These are phyloP conservation scores for Dendrostoma leiphaemia DNA, from an alignment of 2,329 filamentous ascomycete genomes.

Conservation along the genomic window DNA sequence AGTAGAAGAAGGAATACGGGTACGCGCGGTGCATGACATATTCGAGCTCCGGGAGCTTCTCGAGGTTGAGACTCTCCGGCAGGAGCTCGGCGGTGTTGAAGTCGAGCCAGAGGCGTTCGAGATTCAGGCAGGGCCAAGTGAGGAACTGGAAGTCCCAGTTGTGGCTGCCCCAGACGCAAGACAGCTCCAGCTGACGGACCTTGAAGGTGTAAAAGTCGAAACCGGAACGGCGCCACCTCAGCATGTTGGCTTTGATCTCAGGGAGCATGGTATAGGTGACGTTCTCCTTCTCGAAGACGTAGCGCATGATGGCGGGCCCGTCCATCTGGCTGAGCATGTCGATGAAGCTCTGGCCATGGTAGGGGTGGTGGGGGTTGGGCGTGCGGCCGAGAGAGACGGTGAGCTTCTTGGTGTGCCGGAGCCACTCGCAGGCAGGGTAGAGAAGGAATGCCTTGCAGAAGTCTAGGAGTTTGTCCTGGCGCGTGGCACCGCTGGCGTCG, in stretches of 20 bases:
- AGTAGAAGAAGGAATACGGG: background rate
- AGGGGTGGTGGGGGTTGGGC: background rate
- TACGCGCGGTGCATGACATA: slow-evolving; percentile 13
- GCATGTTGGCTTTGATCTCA: background rate
- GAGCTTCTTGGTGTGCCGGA: slow-evolving; percentile 8
- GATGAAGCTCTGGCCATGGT: slow-evolving; percentile 10
- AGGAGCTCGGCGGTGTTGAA: slow-evolving; percentile 3
- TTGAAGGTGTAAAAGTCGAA: slow-evolving; percentile 5
- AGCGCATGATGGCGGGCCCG: slow-evolving; percentile 8
- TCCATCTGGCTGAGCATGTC: background rate
- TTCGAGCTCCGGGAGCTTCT: background rate
- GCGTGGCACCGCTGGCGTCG: slow-evolving; percentile 4
- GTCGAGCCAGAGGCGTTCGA: slow-evolving; percentile 16
- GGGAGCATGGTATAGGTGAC: slow-evolving; percentile 5
- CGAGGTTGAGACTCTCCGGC: slow-evolving; percentile 1
- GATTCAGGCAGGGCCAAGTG: slow-evolving; percentile 8
- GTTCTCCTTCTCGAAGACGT: slow-evolving; percentile 6
- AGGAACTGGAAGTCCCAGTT: slow-evolving; percentile 14
- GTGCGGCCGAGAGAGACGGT: slow-evolving; percentile 13
- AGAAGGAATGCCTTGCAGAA: background rate
- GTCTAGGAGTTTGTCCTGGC: slow-evolving; percentile 8
- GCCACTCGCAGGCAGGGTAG: background rate
- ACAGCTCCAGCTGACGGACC: slow-evolving; percentile 13
- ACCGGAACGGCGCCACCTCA: background rate
- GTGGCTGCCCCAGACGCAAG: slow-evolving; percentile 4